Evolutionary conservation across 2,329 filamentous ascomycete genomes (phyloP).

Genomic region (Bipolaris zeicola): DNA sequence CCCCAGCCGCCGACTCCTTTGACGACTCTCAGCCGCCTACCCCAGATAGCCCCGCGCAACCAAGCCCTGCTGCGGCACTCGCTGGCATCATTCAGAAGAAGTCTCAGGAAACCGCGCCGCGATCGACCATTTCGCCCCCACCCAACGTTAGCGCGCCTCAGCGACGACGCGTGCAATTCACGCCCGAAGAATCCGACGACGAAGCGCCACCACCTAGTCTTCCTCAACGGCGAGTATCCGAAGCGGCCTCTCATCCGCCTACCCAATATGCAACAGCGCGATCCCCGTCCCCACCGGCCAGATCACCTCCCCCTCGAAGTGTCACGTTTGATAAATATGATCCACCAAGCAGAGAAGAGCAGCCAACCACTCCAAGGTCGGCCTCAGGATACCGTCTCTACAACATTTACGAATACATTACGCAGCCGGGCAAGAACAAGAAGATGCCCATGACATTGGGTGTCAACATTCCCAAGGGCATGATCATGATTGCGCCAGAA

Average conservation of each 20-base stretch:
- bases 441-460: slow-evolving; percentile 98
- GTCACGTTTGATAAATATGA: slow-evolving; percentile 52
- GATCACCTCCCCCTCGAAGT: slow-evolving; percentile 47
- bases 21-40: slow-evolving; percentile 52
- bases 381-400: slow-evolving; percentile 91
- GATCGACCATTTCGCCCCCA: slow-evolving; percentile 53
- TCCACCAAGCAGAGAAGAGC: slow-evolving; percentile 46
- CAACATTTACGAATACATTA: slow-evolving; percentile 96
- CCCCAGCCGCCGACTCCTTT: slow-evolving; percentile 51
- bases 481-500: slow-evolving; percentile 89
- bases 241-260: slow-evolving; percentile 58
- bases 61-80: slow-evolving; percentile 64
- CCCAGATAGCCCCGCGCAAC: slow-evolving; percentile 53
- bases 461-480: slow-evolving; percentile 86
- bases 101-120: slow-evolving; percentile 47
- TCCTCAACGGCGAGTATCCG: slow-evolving; percentile 66
- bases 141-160: slow-evolving; percentile 57
- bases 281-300: slow-evolving; percentile 45
- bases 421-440: slow-evolving; percentile 95
- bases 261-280: slow-evolving; percentile 49
- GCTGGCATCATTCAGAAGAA: slow-evolving; percentile 59
- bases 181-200: slow-evolving; percentile 72
- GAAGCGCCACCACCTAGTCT: slow-evolving; percentile 64
- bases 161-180: slow-evolving; percentile 60
- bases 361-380: slow-evolving; percentile 51